Evolutionary conservation across 75 land plant genomes (phyloP).

Genomic region (Sequoia sempervirens): DNA sequence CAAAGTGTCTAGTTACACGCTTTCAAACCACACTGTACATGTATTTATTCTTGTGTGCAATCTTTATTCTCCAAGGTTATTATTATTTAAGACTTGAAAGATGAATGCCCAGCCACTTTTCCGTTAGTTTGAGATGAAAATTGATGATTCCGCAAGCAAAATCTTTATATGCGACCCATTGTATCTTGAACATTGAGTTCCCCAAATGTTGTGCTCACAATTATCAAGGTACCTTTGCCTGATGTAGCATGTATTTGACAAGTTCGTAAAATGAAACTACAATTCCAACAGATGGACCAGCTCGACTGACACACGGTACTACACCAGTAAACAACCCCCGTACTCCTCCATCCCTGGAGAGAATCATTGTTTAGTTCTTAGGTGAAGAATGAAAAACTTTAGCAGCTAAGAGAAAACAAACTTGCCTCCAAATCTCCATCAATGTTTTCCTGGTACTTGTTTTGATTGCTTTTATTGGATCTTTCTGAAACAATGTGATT

Average conservation of each 20-base stretch:
- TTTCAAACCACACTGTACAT: neutral
- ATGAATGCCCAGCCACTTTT: neutral
- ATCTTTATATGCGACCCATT: neutral
- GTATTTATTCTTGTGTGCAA: neutral
- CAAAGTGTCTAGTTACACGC: neutral
- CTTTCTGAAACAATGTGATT: slow-evolving; percentile 39
- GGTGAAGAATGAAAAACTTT: neutral
- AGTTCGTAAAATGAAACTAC: slow-evolving; percentile 95
- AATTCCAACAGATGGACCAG: slow-evolving; percentile 93
- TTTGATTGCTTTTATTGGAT: slow-evolving; percentile 59
- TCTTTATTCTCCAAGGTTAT: neutral
- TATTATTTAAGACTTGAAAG: neutral
- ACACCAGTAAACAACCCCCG: slow-evolving; percentile 74
- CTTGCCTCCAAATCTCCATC: slow-evolving; percentile 78
- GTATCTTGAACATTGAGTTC: neutral
- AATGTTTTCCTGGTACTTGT: slow-evolving; percentile 62
- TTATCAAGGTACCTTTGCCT: neutral
- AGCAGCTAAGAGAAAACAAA: neutral
- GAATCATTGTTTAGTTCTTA: neutral
- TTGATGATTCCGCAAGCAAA: neutral
- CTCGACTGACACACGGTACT: slow-evolving; percentile 85
- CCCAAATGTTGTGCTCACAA: neutral
- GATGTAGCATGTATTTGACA: slow-evolving; percentile 57
- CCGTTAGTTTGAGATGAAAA: neutral
- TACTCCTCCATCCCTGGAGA: slow-evolving; percentile 68